Conservation (phyloP, 2,329 filamentous ascomycete species). For the Monosporascus sp. region DNA sequence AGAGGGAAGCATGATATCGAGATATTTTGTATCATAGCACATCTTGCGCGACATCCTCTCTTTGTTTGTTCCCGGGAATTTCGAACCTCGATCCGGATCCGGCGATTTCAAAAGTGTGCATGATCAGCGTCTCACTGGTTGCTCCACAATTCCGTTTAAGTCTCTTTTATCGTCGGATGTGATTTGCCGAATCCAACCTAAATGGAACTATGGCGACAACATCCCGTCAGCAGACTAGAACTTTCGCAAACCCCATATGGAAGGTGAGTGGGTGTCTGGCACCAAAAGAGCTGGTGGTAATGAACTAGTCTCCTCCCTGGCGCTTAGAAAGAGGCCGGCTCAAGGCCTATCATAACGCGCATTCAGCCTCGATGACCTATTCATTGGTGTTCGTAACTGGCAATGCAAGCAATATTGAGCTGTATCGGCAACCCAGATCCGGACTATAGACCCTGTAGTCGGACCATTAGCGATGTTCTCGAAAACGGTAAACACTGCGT, state of each 20-base stretch:
- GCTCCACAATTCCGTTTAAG: neutral
- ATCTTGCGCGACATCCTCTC: no score
- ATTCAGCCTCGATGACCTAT: neutral
- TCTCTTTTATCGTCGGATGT: neutral
- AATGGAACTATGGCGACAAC: neutral
- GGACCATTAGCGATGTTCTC: no score
- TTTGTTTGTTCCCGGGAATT: no score
- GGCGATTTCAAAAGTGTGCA: neutral
- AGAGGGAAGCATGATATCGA: no score
- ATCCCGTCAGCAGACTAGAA: neutral
- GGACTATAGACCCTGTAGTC: no score
- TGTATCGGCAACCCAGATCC: neutral
- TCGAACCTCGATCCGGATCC: no score
- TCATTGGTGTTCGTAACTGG: neutral
- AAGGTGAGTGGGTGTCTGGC: neutral
- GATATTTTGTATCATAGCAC: no score
- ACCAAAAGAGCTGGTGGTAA: neutral
- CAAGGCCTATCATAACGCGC: neutral
- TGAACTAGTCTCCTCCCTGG: neutral
- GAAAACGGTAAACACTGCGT: neutral
- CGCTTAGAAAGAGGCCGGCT: neutral
- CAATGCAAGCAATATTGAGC: neutral
- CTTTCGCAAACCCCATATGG: neutral
- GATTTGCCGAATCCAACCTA: neutral
- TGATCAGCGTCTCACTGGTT: neutral